These are phyloP conservation scores for Malus hybrid DNA, from an alignment of 331 rosid species.

Conservation along the genomic window DNA sequence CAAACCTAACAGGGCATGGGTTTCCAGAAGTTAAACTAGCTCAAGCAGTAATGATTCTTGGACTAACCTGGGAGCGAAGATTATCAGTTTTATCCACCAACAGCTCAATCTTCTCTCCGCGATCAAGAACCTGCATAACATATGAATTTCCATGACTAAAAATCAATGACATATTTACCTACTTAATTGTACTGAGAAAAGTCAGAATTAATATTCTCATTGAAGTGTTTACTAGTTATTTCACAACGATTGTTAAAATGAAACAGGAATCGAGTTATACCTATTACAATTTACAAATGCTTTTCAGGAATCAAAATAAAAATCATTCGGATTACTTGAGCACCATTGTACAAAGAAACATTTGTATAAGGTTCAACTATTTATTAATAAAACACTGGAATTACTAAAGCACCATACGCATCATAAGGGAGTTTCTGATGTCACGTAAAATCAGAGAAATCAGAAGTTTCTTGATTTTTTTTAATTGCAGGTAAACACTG, in stretches of 20 bases:
- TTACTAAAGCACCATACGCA: too few species aligned
- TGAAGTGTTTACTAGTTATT: not conserved
- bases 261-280: not conserved
- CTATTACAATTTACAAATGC: not conserved
- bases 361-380: too few species aligned
- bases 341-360: too few species aligned
- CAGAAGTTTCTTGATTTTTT: too few species aligned
- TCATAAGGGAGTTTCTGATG: too few species aligned
- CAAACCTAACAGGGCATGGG: not conserved
- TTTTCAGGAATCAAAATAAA: not conserved
- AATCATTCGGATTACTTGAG: too few species aligned
- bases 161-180: not conserved
- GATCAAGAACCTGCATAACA: conserved; percentile 76
- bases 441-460: too few species aligned
- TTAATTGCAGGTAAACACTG: too few species aligned
- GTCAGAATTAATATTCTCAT: not conserved
- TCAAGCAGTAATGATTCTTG: not conserved
- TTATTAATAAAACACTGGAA: too few species aligned
- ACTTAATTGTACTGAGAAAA: not conserved
- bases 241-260: not conserved
- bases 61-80: conserved; percentile 87
- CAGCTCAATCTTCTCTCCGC: conserved; percentile 91
- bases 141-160: not conserved
- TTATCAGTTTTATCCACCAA: conserved; percentile 88
- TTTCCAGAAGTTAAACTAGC: not conserved